Evolutionary conservation across 179 eudicot genomes (phyloP), one percentile per base, ranked within the genome.

Genomic region (Patellifolia procumbens): DNA sequence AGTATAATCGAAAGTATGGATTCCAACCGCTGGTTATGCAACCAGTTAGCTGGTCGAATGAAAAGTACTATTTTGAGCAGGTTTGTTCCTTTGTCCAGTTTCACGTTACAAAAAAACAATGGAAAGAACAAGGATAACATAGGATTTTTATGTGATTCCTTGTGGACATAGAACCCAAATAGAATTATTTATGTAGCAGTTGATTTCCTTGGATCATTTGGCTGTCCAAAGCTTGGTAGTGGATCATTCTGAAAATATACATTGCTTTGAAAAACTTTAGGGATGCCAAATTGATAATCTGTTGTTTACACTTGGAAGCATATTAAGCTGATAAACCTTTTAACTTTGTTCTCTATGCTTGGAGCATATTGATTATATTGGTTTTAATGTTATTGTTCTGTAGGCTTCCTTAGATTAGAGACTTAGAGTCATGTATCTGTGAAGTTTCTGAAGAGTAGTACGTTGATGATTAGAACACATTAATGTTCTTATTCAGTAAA

Each of bases 11-110:
- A 74, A 90, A 86, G 81, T 78, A 86, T 73, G 93, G 90, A 70
- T 81, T 82, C 74, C 90, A 83, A 73, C 87, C 82, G 42, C 80
- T 91, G 42, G 85, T 83, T 65, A 93, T 92, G 98, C 95, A 91
- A 75, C 99, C 99, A 20, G 85, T 95, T 74, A 95, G 99, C 91
- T 95, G 99, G 99, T 93, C 99, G 48, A 90, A 77, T 76, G 97
- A 93, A 83, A 90, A 91, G 58, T 95, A 95, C 82, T 95, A 95
- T 83, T 73, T 90, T 80, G 81, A 95, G 77, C 97, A 95, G 97
- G 99, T 94, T 43, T 70, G 80, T 77, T 35, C 73, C 24, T 55
- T 53, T 83, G 39, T 9, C 63, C 49, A 37, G 22, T 66, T 35
- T 16, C 39, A 26, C 55, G 1, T 16, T 20, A 24, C 10, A 9